phyloP scores from a whole-genome alignment of 2,329 filamentous ascomycete species.

The Calonectria pseudoreteaudii region DNA sequence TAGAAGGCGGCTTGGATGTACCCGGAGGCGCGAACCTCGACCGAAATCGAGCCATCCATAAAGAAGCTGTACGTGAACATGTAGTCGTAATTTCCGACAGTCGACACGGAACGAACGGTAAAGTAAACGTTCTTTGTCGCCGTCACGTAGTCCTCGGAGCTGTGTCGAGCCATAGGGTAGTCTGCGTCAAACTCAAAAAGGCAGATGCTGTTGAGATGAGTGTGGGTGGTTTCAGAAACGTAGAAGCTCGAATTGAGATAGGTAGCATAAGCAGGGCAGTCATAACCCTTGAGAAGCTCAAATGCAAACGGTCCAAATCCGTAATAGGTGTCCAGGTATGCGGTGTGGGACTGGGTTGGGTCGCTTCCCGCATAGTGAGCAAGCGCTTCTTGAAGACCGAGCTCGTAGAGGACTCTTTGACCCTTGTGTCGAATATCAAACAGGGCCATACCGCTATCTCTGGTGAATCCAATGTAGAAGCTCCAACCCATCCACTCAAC shows the following conservation, averaged over 20 bases:
- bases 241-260: constrained; percentile 62
- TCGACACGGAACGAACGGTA: constrained; percentile 23
- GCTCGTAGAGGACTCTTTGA: constrained; percentile 66
- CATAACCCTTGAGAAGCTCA: constrained; percentile 60
- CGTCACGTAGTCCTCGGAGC: constrained; percentile 12
- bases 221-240: constrained; percentile 55
- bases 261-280: constrained; percentile 63
- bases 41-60: constrained; percentile 52
- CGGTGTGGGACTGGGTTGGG: constrained; percentile 57
- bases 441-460: constrained; percentile 61
- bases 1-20: constrained; percentile 54
- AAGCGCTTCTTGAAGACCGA: constrained; percentile 66
- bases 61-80: constrained; percentile 52
- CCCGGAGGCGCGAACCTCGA: constrained; percentile 53
- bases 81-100: constrained; percentile 58
- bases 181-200: constrained; percentile 65
- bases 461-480: constrained; percentile 64
- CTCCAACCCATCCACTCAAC: constrained; percentile 25
- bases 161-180: constrained; percentile 58
- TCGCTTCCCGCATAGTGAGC: constrained; percentile 64
- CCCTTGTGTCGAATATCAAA: constrained; percentile 66
- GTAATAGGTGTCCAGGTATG: constrained; percentile 61
- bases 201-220: constrained; percentile 64
- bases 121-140: constrained; percentile 20
- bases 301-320: constrained; percentile 60